Base-by-base conservation (phyloP, 495 filamentous ascomycete species). In the Penicillium argentinense region DNA sequence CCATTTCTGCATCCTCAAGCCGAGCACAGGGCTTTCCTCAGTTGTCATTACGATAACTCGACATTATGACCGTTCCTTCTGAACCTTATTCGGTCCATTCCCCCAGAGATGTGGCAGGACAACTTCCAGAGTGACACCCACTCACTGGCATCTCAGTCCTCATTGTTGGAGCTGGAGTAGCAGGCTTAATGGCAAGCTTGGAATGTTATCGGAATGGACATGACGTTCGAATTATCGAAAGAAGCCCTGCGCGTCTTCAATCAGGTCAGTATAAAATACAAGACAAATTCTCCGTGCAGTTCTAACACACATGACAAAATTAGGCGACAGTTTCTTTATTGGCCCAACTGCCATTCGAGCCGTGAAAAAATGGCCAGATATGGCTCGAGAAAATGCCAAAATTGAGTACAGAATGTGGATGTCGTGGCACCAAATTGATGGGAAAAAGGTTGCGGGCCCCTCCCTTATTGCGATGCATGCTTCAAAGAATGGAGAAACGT, bases 321-420 rank as follows among this genome's bases (percentile, higher is more conserved):
- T 42, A 80, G 80, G 80, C 12, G 78, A 82, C 56, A 73, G 75
- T 56, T 76, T 78, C 57, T 75, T 74, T 27, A 80, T 84, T 19
- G 63, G 66, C 5, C 41, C 59, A 5, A 66, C 54, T 36, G 73
- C 72, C 1, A 74, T 73, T 18, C 63, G 64, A 13, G 74, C 78
- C 45, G 72, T 85, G 43, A 64, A 68, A 39, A 70, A 81, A 34
- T 83, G 78, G 79, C 81, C 81, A 4, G 75, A 77, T 19, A 60
- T 83, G 56, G 53, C 53, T 7, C 53, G 69, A 25, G 71, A 80
- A 49, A 74, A 76, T 41, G 56, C 73, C 22, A 42, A 53, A 16
- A 76, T 77, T 32, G 62, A 76, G 21, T 64, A 67, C 46, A 66
- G 77, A 43, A 61, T 68, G 17, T 76, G 69, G 72, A 69, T 80